A percentile compares a stretch with the other conserved stretches of the same genome.
These are phyloP conservation scores for Coemansia aciculifera DNA, from an alignment of 192 early-diverging fungal species.

Conservation along the genomic window DNA sequence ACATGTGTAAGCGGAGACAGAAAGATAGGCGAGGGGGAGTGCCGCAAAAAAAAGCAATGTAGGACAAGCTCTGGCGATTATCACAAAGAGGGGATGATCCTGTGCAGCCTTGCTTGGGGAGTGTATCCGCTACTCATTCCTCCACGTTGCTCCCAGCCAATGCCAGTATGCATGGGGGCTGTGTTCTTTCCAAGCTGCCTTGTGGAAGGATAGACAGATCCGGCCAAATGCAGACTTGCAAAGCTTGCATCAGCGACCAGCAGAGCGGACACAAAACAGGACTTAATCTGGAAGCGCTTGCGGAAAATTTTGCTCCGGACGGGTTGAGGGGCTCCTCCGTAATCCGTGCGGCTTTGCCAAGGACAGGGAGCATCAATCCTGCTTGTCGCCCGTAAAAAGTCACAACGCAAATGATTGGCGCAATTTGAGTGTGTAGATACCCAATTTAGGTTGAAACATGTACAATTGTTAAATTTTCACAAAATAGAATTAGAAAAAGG, in stretches of 20 bases:
- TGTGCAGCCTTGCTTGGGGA: neutral
- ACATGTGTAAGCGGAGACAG: conserved; percentile 4
- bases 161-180: neutral
- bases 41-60: neutral
- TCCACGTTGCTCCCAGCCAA: neutral
- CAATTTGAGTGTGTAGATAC: neutral
- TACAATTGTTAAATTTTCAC: neutral
- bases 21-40: neutral
- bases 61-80: neutral
- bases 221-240: neutral
- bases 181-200: neutral
- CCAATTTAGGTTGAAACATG: neutral
- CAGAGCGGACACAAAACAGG: conserved; percentile 2
- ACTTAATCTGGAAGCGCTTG: neutral
- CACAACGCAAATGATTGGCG: neutral
- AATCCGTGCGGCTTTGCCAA: conserved; percentile 6
- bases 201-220: conserved; percentile 3
- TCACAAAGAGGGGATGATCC: conserved; percentile 3
- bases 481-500: neutral
- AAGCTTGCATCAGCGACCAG: neutral
- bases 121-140: neutral
- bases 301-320: conserved; percentile 1
- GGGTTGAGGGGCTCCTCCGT: conserved; percentile 6
- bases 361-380: neutral
- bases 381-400: neutral